These are phyloP conservation scores for Cladosporium oxysporum DNA, from an alignment of 2,329 filamentous ascomycete species.

Conservation along the genomic window DNA sequence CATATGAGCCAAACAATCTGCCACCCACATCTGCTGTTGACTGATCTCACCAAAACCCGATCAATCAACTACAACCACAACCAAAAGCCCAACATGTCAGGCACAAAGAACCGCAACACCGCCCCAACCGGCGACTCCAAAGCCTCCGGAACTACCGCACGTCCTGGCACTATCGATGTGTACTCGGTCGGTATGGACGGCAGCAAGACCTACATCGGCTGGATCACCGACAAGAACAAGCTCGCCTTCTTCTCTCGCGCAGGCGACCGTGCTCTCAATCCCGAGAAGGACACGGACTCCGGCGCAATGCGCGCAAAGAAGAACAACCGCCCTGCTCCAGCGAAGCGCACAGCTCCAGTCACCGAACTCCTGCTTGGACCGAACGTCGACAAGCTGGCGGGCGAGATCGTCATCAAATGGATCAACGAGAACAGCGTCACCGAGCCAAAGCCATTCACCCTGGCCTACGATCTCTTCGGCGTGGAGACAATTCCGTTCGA, in stretches of 20 bases:
- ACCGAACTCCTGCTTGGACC: background rate
- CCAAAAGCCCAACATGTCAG: background rate
- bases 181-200: background rate
- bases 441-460: background rate
- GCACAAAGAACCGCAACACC: background rate
- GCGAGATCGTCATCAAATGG: slow-evolving; percentile 1
- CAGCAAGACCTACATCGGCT: background rate
- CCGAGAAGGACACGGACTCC: background rate
- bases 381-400: background rate
- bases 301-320: background rate
- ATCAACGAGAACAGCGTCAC: slow-evolving; percentile 1
- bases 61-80: background rate
- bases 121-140: background rate
- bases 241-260: background rate
- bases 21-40: too few relatives aligned
- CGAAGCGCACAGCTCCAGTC: background rate
- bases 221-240: slow-evolving; percentile 3
- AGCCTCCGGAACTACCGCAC: background rate
- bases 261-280: slow-evolving; percentile 1
- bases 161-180: background rate
- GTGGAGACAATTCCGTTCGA: background rate
- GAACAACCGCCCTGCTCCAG: background rate
- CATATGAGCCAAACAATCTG: too few relatives aligned
- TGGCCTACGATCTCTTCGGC: background rate
- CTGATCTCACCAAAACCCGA: too few relatives aligned